A percentile compares a stretch with the other conserved stretches of the same genome.
Evolutionary conservation across 2,329 filamentous ascomycete species (phyloP).

Genomic region (Aspergillus sp.): DNA sequence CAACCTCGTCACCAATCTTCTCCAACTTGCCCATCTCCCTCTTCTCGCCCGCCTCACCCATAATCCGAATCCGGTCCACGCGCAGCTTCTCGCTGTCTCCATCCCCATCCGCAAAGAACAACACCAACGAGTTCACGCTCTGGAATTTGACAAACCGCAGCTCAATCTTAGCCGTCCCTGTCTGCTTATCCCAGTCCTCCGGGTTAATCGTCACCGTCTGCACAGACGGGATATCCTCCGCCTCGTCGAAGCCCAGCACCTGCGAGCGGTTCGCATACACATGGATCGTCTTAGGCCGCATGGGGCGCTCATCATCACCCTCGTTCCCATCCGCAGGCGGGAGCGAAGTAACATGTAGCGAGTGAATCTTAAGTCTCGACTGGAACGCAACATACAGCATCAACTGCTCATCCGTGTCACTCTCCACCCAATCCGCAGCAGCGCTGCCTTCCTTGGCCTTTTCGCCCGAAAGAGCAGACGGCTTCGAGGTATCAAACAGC

Average conservation of each 20-base stretch:
- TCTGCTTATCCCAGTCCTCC: constrained; percentile 69
- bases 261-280: constrained; percentile 84
- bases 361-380: constrained; percentile 81
- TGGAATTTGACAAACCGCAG: constrained; percentile 97
- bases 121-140: constrained; percentile 74
- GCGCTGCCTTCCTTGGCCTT: constrained; percentile 46
- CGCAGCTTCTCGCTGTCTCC: constrained; percentile 78
- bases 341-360: constrained; percentile 75
- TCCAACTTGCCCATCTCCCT: constrained; percentile 89
- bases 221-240: constrained; percentile 74
- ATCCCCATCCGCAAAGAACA: constrained; percentile 85
- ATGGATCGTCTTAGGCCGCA: constrained; percentile 75
- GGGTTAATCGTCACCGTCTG: constrained; percentile 70
- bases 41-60: constrained; percentile 88
- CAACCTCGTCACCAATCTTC: constrained; percentile 76
- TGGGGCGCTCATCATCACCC: constrained; percentile 66
- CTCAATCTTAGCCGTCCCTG: constrained; percentile 64
- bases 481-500: constrained; percentile 65
- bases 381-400: constrained; percentile 90
- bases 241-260: constrained; percentile 91
- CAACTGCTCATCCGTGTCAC: constrained; percentile 93
- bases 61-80: constrained; percentile 54
- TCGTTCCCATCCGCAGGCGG: constrained; percentile 46
- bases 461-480: constrained; percentile 49
- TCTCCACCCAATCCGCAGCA: constrained; percentile 81